Evolutionary conservation across 2,329 filamentous ascomycete genomes (phyloP), one percentile per base, ranked within the genome.

Genomic region (Clonostachys chloroleuca): DNA sequence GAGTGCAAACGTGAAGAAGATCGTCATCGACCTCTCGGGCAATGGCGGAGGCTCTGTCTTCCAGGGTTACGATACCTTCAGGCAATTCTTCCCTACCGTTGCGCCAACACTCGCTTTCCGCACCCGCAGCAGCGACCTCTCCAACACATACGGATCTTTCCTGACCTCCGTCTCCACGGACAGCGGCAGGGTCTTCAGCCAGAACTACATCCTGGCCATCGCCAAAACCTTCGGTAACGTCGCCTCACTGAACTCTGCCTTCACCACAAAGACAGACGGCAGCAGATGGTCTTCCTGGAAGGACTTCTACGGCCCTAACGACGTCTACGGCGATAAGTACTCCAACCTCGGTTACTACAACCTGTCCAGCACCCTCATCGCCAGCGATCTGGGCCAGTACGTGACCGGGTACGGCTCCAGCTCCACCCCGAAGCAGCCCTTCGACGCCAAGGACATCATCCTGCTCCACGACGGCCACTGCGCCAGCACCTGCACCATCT

Each of bases 11-110:
- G 83, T 82, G 58, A 78, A 68, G 3, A 82, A 79, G 58, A 67
- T 88, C 6, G 70, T 88, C 33, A 76, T 88, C 49, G 85, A 88
- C 52, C 57, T 87, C 7, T 73, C 77, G 5, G 71, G 67, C 3
- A 89, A 88, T 52, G 69, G 68, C 1, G 84, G 84, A 39, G 84
- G 84, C 2, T 62, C 63, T 41, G 57, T 80, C 14, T 54, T 66
- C 9, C 66, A 72, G 8, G 75, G 72, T 2, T 69, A 69, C 41
- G 71, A 76, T 40, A 54, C 74, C 1, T 83, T 83, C 56, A 62
- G 63, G 12, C 59, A 69, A 34, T 57, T 67, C 9, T 66, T 66
- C 44, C 64, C 64, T 16, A 41, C 49, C 33, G 49, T 52, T 1
- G 49, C 50, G 5, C 20, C 54, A 2, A 44, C 52, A 24, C 52